Evolutionary conservation across 2,329 filamentous ascomycete species (phyloP), one percentile per base, ranked within the genome.

Genomic region (Colletotrichum destructivum): DNA sequence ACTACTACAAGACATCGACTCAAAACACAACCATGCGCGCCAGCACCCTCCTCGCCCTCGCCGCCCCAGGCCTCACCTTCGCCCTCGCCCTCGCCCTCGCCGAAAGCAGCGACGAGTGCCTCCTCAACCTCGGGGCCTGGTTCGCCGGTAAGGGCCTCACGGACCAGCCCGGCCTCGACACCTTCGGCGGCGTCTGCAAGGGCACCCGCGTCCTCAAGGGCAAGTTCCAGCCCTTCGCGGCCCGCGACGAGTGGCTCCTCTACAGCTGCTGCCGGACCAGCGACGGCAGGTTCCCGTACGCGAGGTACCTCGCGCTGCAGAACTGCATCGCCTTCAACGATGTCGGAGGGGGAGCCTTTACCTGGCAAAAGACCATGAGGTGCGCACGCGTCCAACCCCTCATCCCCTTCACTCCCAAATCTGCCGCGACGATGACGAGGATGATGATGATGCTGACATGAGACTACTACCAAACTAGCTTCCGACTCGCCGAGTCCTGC

Each of bases 151-250:
- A 56, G 35, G 54, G 54, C 5, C 12, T 42, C 18, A 23, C 5
- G 4, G 54, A 42, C 1, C 56, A 46, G 56, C 56, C 21, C 7
- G 42, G 56, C 1, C 23, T 46, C 42, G 90, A 92, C 0, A 86
- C 88, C 1, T 94, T 92, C 92, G 56, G 42, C 21, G 56, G 56
- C 15, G 15, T 23, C 18, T 86, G 92, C 57, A 56, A 23, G n/a
- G 54, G 54, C 35, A 42, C 35, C 2, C 35, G 35, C 6, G n/a
- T 56, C n/a, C 8, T 56, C 35, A 56, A 16, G 13, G 54, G 23
- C 5, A 40, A 8, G 13, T n/a, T 40, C 3, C 31, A 8, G 11
- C 0, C 3, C 3, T 2, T 56, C n/a, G 31, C 31, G 35, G 5
- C 6, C 54, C 54, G 54, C 16, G 35, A 56, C 21, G 54, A 56